These are phyloP conservation scores for Theobroma cacao DNA, from an alignment of 345 rosid genomes.

Conservation along the genomic window DNA sequence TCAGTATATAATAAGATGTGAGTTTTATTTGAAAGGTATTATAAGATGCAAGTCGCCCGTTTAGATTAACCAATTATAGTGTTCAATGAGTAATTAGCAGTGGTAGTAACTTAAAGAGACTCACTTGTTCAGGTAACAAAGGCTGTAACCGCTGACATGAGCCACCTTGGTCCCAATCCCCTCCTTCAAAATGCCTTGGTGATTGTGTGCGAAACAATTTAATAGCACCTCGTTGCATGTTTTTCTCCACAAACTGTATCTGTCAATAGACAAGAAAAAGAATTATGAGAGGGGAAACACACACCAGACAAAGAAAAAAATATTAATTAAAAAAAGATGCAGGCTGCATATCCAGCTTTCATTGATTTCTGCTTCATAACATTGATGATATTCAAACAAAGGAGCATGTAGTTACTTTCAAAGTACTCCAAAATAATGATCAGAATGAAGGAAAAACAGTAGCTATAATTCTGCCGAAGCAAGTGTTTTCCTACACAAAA, in stretches of 20 bases:
- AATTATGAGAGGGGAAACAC: not conserved
- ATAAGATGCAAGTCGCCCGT: not conserved
- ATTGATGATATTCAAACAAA: not conserved
- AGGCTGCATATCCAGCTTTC: no score
- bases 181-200: slow-evolving; percentile 98
- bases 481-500: not conserved
- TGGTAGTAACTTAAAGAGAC: slow-evolving; percentile 15
- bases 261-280: slow-evolving; percentile 8
- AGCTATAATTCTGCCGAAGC: not conserved
- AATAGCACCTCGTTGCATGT: slow-evolving; percentile 39
- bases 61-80: not conserved
- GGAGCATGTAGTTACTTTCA: not conserved
- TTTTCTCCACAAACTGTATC: slow-evolving; percentile 50
- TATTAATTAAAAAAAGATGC: not conserved
- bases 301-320: not conserved
- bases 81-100: not conserved
- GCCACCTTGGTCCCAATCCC: slow-evolving; percentile 98
- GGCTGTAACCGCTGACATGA: slow-evolving; percentile 65
- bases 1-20: not conserved
- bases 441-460: not conserved
- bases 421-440: not conserved
- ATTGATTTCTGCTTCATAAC: not conserved
- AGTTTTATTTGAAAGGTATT: not conserved
- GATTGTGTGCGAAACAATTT: slow-evolving; percentile 77
- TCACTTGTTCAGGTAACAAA: slow-evolving; percentile 54